phyloP scores from a whole-genome alignment of 805 yeast genomes.

The Yamadazyma olivae region DNA sequence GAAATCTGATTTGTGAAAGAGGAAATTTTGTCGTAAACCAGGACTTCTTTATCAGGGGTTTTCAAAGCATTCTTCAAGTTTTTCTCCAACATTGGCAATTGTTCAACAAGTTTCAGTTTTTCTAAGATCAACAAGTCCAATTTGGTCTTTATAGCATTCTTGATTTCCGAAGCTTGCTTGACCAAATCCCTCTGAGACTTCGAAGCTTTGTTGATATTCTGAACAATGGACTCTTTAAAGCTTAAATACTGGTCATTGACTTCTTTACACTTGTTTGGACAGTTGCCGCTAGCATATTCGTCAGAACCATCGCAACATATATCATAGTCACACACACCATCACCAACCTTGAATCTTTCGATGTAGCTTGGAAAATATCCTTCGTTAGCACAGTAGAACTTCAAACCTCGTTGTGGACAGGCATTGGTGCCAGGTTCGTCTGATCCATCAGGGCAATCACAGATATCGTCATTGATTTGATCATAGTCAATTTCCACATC shows the following conservation, averaged over 20 bases:
- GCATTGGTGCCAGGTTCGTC: slow-evolving; percentile 97
- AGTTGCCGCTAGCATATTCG: slow-evolving; percentile 50
- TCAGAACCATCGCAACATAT: slow-evolving; percentile 94
- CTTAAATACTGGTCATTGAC: slow-evolving; percentile 38
- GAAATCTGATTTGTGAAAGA: slow-evolving; percentile 1
- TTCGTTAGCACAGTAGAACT: slow-evolving; percentile 73
- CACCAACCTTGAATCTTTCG: slow-evolving; percentile 69
- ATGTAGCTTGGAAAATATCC: slow-evolving; percentile 66
- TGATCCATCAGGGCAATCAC: slow-evolving; percentile 97
- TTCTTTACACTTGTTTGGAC: slow-evolving; percentile 55
- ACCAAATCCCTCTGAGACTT: slow-evolving; percentile 8
- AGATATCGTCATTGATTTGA: slow-evolving; percentile 81
- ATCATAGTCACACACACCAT: slow-evolving; percentile 89
- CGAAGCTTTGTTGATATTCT: slow-evolving; percentile 4
- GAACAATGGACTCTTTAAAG: slow-evolving; percentile 1
- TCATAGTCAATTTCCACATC: slow-evolving; percentile 55
- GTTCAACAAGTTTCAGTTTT: neutral
- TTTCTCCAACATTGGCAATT: slow-evolving; percentile 1
- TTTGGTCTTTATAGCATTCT: slow-evolving; percentile 3
- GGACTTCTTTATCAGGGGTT: neutral
- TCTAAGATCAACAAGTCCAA: slow-evolving; percentile 4
- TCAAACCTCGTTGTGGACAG: slow-evolving; percentile 38
- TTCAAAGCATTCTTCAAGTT: neutral
- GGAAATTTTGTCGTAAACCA: slow-evolving; percentile 17
- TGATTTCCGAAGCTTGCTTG: slow-evolving; percentile 4